A percentile compares a stretch with the other conserved stretches of the same genome.
phyloP scores from a whole-genome alignment of 1,139 yeast genomes.

The Zygotorulaspora mrakii region DNA sequence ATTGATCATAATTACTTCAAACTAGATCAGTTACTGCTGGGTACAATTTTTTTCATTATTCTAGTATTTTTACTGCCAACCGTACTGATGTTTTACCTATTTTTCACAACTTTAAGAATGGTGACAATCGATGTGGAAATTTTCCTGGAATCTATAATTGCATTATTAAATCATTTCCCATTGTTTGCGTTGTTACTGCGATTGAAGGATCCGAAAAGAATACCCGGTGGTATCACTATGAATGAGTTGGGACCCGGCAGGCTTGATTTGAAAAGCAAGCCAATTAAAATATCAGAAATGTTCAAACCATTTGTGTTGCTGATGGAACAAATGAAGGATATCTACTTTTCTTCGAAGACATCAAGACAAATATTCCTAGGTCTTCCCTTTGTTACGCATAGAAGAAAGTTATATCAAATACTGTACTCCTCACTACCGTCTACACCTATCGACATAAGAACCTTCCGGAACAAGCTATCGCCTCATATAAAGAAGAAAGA shows the following conservation, averaged over 20 bases:
- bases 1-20: constrained; percentile 82
- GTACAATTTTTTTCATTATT: constrained; percentile 82
- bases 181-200: constrained; percentile 75
- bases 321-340: constrained; percentile 40
- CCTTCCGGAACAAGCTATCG: constrained; percentile 22
- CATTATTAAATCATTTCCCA: constrained; percentile 79
- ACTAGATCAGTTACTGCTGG: constrained; percentile 80
- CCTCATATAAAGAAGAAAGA: not conserved
- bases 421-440: constrained; percentile 50
- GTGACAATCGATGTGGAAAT: constrained; percentile 50
- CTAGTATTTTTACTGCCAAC: constrained; percentile 80
- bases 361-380: constrained; percentile 44
- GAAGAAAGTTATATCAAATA: constrained; percentile 46
- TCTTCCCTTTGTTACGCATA: constrained; percentile 44
- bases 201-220: constrained; percentile 72
- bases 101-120: constrained; percentile 62
- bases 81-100: constrained; percentile 73
- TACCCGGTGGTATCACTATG: constrained; percentile 83
- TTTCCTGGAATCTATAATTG: constrained; percentile 55
- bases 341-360: constrained; percentile 44
- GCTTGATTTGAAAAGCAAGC: constrained; percentile 42
- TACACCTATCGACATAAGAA: constrained; percentile 34
- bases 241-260: constrained; percentile 22
- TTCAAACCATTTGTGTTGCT: constrained; percentile 48
- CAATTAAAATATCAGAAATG: constrained; percentile 44